A percentile compares a stretch with the other conserved stretches of the same genome.
These are phyloP conservation scores for Plenodomus tracheiphilus DNA, from an alignment of 2,329 filamentous ascomycete genomes.

Conservation along the genomic window DNA sequence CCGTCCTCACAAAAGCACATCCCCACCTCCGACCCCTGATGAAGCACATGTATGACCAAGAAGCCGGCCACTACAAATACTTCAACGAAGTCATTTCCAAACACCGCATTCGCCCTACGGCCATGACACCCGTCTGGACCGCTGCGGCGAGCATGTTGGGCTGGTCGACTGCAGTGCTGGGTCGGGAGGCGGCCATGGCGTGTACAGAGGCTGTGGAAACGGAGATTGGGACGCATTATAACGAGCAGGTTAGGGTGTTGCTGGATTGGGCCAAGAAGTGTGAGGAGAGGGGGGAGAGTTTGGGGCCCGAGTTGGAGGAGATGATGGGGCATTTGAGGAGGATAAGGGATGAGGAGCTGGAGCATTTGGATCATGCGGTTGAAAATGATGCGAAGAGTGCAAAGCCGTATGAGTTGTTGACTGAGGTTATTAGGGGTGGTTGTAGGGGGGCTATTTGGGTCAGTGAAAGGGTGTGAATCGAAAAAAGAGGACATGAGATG, in stretches of 20 bases:
- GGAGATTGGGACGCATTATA: conserved; percentile 96
- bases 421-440: conserved; percentile 83
- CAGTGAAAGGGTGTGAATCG: conserved; percentile 67
- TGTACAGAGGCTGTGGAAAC: conserved; percentile 98
- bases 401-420: conserved; percentile 85
- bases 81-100: conserved; percentile 83
- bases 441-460: conserved; percentile 93
- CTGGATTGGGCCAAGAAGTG: conserved; percentile 79
- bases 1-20: conserved; percentile 75
- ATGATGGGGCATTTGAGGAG: conserved; percentile 74
- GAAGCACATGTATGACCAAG: conserved; percentile 98
- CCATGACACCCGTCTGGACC: conserved; percentile 89
- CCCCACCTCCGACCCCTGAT: conserved; percentile 89
- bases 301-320: conserved; percentile 75
- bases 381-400: conserved; percentile 91
- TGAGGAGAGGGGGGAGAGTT: conserved; percentile 75
- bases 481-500: not conserved
- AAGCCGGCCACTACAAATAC: conserved; percentile 80
- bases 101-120: conserved; percentile 89
- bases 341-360: conserved; percentile 93
- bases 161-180: conserved; percentile 87
- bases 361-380: conserved; percentile 94
- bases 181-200: conserved; percentile 94
- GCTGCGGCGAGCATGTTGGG: conserved; percentile 78
- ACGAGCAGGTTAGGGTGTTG: conserved; percentile 81